Base-by-base conservation (phyloP, 192 early-diverging fungal genomes). In the Entomortierella chlamydospora region DNA sequence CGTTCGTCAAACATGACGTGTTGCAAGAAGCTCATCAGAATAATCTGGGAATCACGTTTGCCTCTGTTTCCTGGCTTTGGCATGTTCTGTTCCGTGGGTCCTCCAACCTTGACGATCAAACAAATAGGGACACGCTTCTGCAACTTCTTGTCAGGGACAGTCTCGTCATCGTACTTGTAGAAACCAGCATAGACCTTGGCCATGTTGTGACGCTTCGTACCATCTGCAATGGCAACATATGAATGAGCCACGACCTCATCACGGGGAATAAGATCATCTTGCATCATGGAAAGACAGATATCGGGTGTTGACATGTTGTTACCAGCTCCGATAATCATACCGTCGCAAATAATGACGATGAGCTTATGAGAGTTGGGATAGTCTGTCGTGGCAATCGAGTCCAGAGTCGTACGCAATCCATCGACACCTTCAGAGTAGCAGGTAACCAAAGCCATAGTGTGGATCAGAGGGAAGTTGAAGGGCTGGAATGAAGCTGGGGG, bases 31-130 rank as follows among this genome's bases (percentile, higher is more conserved):
- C 92, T 92, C 96, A 99, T 98, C 37, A 99, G 84, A 59, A 99
- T 87, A 56, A 99, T 90, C 83, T 99, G 97, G 12, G 96, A 96
- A 80, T 99, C 97, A 33, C 97, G 92, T 87, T 99, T 99, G 52
- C 97, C 97, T 68, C 97, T 87, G 81, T 95, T 95, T 23, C 93
- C 93, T 28, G 93, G 91, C 82, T 93, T 95, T 41, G 71, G 61
- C 52, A 89, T 85, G 47, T 73, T 82, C 29, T 83, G 68, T 72
- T 92, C 91, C 12, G 83, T 88, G 45, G 89, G 84, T 1, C 86
- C 85, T 58, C 93, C 93, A 76, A 87, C 88, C 80, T 93, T 93
- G 70, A 90, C 88, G 29, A 95, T 87, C 43, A 88, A 76, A 13
- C 93, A 81, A 87, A 94, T 91, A 18, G 94, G 94, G 23, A 95